Conservation (phyloP, 2,329 filamentous ascomycete species). For the Colletotrichum navitas region DNA sequence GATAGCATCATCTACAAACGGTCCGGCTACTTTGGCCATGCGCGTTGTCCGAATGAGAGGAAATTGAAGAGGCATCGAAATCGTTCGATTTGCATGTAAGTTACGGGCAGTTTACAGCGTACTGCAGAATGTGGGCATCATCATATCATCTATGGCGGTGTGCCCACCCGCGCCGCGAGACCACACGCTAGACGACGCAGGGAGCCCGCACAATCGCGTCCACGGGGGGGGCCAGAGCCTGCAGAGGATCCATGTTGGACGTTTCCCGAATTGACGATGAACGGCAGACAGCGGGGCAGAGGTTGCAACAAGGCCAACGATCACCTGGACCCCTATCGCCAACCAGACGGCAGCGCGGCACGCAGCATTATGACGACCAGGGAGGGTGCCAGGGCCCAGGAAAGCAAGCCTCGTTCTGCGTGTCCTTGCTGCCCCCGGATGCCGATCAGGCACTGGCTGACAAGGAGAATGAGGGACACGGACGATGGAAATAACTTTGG, state of each 20-base stretch:
- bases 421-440: constrained; percentile 21
- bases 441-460: constrained; percentile 35
- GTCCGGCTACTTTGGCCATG: neutral
- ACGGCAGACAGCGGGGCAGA: neutral
- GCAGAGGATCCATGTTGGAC: neutral
- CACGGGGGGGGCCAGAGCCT: constrained; percentile 4
- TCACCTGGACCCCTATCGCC: constrained; percentile 14
- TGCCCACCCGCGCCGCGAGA: constrained; percentile 4
- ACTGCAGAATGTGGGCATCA: constrained; percentile 24
- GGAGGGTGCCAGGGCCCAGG: constrained; percentile 29
- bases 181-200: constrained; percentile 3
- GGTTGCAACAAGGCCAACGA: neutral
- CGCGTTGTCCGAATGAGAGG: neutral
- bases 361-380: constrained; percentile 6
- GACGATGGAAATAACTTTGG: constrained; percentile 1
- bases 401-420: constrained; percentile 40
- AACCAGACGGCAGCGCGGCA: constrained; percentile 9
- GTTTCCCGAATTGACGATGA: constrained; percentile 5
- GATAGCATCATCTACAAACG: constrained; percentile 28
- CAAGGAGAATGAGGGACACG: constrained; percentile 12
- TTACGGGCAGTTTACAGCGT: constrained; percentile 17
- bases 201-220: neutral
- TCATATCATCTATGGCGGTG: constrained; percentile 18
- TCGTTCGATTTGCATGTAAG: constrained; percentile 29
- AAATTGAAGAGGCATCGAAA: neutral